Base-by-base conservation (phyloP, 176 grass and related monocot species). In the Triticum turgidum region DNA sequence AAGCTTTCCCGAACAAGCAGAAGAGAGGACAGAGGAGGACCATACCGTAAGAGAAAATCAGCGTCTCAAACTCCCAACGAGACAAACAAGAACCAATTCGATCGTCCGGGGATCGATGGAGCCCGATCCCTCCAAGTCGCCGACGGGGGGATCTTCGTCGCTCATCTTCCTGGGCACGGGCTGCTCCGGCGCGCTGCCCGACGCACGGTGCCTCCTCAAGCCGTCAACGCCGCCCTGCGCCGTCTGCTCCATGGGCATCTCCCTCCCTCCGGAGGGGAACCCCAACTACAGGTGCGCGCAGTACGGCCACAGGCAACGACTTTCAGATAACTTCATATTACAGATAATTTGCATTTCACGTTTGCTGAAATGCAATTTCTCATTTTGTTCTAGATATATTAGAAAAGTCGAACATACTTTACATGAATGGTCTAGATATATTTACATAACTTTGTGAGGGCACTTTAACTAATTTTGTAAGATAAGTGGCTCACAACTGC, bases 131-230 rank as follows among this genome's bases (percentile, higher is more conserved):
- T 2, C 56, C 34, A 6, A 42, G 61, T 56, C 35, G n/a, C 34
- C 8, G 63, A 11, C 34, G 1, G 11, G 20, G 30, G 1, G 70
- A n/a, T 47, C 80, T 70, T 95, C 96, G 32, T 91, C 93, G 38
- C 78, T 98, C 54, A 92, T 98, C 82, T 98, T 98, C 85, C 91
- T 98, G n/a, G 95, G 93, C n/a, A 93, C 95, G 8, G 95, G 91
- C 24, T 98, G 93, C 86, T 98, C 93, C 66, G 90, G 70, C 80
- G 79, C 88, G 41, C 86, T 98, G 70, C 96, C 96, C 18, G 76
- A 95, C 73, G 80, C 85, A 9, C 83, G 89, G 33, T 98, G 96
- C 89, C 80, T 98, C 78, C 87, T 95, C 85, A 80, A 82, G 49
- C 91, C 93, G 21, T 80, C 91, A n/a, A 65, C 81, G 64, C 91